Percentiles rank a stretch among this genome's conserved stretches.
Conservation (phyloP, 2,329 filamentous ascomycete species). For the Esteya vermicola region DNA sequence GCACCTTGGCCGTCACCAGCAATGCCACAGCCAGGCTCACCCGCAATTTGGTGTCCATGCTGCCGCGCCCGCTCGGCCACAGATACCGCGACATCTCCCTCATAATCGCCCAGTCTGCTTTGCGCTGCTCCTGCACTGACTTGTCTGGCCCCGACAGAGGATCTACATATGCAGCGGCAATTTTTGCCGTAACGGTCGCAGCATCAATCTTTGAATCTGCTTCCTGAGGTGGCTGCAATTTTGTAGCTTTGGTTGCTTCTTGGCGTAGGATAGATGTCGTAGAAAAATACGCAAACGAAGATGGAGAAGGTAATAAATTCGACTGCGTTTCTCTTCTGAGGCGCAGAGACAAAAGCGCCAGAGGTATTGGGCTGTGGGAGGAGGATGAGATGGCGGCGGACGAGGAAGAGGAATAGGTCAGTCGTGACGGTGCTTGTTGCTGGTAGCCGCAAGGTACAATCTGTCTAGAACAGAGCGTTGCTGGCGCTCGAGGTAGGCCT, state of each 20-base stretch:
- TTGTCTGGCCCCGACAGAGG: slow-evolving; percentile 51
- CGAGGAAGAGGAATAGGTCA: too few species aligned
- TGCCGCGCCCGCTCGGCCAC: slow-evolving; percentile 90
- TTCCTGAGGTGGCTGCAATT: too few species aligned
- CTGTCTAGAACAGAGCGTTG: slow-evolving; percentile 6
- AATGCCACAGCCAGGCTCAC: slow-evolving; percentile 75
- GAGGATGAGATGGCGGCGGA: neutral
- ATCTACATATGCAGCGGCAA: slow-evolving; percentile 23
- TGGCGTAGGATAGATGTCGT: too few species aligned
- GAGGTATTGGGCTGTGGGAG: too few species aligned
- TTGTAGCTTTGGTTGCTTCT: too few species aligned
- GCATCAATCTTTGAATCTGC: neutral
- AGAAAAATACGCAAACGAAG: too few species aligned
- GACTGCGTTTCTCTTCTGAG: too few species aligned
- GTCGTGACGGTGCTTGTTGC: too few species aligned
- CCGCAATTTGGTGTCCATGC: slow-evolving; percentile 65
- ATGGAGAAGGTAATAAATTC: too few species aligned
- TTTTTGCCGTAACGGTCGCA: neutral
- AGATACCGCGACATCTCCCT: slow-evolving; percentile 94
- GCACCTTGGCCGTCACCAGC: slow-evolving; percentile 77
- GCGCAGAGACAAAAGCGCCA: too few species aligned
- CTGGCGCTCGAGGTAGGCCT: slow-evolving; percentile 8
- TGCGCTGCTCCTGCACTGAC: slow-evolving; percentile 75
- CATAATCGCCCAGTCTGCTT: slow-evolving; percentile 97
- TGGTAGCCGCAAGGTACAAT: slow-evolving; percentile 2